Conservation (phyloP, 1,284 basidiomycete genomes). For the Sanghuangporus weigelae region DNA sequence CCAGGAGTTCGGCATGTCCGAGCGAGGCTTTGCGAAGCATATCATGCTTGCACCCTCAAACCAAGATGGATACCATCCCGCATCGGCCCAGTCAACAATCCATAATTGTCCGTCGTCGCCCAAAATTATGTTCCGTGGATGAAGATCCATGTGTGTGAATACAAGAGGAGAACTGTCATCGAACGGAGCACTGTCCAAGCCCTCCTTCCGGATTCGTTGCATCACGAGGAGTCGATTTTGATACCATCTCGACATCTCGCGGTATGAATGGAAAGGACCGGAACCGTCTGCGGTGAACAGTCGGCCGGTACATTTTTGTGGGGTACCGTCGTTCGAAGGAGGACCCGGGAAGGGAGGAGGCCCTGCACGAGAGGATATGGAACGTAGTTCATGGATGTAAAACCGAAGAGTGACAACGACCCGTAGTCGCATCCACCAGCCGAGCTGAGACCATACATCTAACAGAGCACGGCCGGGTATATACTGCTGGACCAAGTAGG, state of each 20-base stretch:
- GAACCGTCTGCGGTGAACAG: background rate
- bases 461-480: background rate
- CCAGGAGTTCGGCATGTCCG: background rate
- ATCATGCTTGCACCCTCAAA: constrained; percentile 22
- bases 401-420: background rate
- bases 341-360: background rate
- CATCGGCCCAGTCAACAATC: constrained; percentile 27
- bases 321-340: background rate
- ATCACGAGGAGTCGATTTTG: background rate
- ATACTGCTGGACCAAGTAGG: background rate
- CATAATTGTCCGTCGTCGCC: constrained; percentile 25
- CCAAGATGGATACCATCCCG: constrained; percentile 29
- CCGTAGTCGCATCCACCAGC: background rate
- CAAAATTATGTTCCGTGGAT: constrained; percentile 26
- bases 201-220: background rate
- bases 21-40: background rate
- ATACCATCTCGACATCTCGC: background rate
- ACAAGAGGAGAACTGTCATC: constrained; percentile 27
- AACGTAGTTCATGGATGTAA: background rate
- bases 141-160: constrained; percentile 26
- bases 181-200: constrained; percentile 12
- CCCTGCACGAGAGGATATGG: background rate
- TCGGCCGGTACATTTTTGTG: background rate
- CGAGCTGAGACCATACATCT: background rate
- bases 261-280: background rate